Conservation (phyloP, 73 alveolate species). For the Tetrahymena borealis region DNA sequence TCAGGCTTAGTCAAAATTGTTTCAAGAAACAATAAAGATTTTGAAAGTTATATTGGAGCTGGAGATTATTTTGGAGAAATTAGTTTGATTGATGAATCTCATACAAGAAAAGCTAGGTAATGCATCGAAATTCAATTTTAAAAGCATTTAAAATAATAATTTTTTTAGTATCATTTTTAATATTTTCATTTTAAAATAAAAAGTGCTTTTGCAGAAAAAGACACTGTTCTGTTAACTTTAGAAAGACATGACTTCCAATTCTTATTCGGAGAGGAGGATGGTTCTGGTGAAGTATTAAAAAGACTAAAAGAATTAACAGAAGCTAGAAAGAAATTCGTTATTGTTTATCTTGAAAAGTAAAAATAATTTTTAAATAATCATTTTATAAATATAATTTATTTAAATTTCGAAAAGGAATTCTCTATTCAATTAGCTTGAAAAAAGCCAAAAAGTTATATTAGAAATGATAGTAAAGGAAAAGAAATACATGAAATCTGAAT, state of each 20-base stretch:
- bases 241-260: not conserved
- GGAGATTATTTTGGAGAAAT: constrained; percentile 44
- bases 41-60: constrained; percentile 22
- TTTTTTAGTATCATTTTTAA: too few relatives aligned
- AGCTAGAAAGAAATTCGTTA: not conserved
- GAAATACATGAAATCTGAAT: not conserved
- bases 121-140: too few relatives aligned
- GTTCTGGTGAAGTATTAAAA: not conserved
- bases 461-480: not conserved
- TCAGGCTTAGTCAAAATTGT: constrained; percentile 34
- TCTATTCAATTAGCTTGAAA: not conserved
- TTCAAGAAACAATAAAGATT: constrained; percentile 19
- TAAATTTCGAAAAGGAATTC: not conserved
- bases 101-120: not conserved
- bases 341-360: not conserved
- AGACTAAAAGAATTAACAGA: not conserved
- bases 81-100: not conserved
- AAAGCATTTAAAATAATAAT: too few relatives aligned
- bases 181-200: not conserved
- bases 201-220: not conserved
- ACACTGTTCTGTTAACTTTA: not conserved
- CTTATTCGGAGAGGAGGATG: not conserved
- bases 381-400: not conserved
- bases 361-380: not conserved
- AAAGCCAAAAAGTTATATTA: not conserved